A percentile compares a stretch with the other conserved stretches of the same genome.
phyloP scores from a whole-genome alignment of 306 rosid genomes.

The Boehmeria nivea region DNA sequence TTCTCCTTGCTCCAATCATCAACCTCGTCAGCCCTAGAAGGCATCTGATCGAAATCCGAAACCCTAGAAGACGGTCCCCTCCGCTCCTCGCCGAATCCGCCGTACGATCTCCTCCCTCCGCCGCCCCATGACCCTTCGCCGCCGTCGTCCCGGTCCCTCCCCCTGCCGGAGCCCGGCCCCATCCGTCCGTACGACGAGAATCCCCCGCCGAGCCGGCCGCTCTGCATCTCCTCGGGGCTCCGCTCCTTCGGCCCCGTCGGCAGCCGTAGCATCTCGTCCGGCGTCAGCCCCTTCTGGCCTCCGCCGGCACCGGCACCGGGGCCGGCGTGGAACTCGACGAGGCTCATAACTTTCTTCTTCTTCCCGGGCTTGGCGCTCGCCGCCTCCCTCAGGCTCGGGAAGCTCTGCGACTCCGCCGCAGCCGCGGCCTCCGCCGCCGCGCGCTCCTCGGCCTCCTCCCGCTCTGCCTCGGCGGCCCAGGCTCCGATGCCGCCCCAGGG shows the following conservation, averaged over 20 bases:
- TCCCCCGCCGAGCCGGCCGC: constrained; percentile 61
- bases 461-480: constrained; percentile 97
- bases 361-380: constrained; percentile 61
- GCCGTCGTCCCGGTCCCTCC: constrained; percentile 53
- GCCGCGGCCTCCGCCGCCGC: constrained; percentile 38
- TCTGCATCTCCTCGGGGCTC: constrained; percentile 70
- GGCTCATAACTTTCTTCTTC: constrained; percentile 70
- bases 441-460: constrained; percentile 78
- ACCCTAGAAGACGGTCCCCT: constrained; percentile 94
- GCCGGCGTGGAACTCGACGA: constrained; percentile 23
- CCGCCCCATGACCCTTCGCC: constrained; percentile 79
- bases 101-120: constrained; percentile 62
- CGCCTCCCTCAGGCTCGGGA: constrained; percentile 80
- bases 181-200: constrained; percentile 52
- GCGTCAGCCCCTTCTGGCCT: constrained; percentile 38
- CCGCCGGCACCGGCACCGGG: constrained; percentile 10
- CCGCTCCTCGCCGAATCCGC: constrained; percentile 89
- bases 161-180: constrained; percentile 33
- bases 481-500: constrained; percentile 89
- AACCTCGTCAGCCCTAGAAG: constrained; percentile 95
- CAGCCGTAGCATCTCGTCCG: constrained; percentile 69
- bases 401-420: constrained; percentile 42
- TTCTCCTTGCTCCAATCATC: constrained; percentile 76
- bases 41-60: constrained; percentile 69
- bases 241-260: constrained; percentile 89